Percentiles rank a stretch among this genome's conserved stretches.
Conservation (phyloP, 2,329 filamentous ascomycete species). For the Colletotrichum sp. region DNA sequence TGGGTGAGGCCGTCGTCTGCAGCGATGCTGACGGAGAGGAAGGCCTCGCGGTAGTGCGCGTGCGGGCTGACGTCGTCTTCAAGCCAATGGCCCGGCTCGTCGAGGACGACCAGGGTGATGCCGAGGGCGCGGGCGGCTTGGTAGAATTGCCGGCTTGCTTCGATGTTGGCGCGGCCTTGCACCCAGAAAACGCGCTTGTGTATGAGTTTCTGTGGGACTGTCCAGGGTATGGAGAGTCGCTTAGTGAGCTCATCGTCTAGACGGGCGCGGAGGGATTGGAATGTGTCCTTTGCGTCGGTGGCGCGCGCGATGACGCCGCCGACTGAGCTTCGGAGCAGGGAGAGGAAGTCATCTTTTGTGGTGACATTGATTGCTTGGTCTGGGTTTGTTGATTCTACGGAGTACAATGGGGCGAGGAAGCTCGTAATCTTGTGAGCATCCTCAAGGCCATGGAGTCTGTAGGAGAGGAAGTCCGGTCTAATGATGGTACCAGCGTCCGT, state of each 20-base stretch:
- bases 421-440: neutral
- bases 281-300: neutral
- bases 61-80: slow-evolving; percentile 25
- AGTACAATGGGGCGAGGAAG: neutral
- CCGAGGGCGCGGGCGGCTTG: slow-evolving; percentile 30
- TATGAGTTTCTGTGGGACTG: neutral
- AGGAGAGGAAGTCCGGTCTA: neutral
- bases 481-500: neutral
- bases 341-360: neutral
- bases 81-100: slow-evolving; percentile 43
- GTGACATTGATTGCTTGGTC: neutral
- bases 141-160: neutral
- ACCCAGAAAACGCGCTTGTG: neutral
- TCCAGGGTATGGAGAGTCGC: neutral
- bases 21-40: slow-evolving; percentile 33
- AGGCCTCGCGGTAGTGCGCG: slow-evolving; percentile 33
- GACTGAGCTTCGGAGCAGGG: neutral
- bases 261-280: neutral
- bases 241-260: neutral
- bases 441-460: neutral
- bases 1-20: slow-evolving; percentile 28
- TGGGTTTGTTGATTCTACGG: neutral
- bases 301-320: neutral
- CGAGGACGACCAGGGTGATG: slow-evolving; percentile 39
- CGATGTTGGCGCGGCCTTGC: neutral